Evolutionary conservation across 208 protist genomes (phyloP), one percentile per base, ranked within the genome.

Genomic region (Trypanosoma boissoni): DNA sequence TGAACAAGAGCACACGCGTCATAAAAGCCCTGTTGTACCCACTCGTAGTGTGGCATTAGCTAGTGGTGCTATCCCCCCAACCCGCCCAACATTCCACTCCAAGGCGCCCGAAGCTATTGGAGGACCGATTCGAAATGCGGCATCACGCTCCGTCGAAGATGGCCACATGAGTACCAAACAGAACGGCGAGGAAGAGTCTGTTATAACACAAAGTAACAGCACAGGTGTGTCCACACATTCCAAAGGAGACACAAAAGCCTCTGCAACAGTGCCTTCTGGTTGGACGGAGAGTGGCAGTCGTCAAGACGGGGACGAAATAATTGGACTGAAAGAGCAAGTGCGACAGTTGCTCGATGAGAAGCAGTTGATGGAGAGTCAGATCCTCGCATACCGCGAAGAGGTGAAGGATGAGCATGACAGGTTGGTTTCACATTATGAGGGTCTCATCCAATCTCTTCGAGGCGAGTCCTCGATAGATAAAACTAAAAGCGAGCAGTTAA

Each of bases 341-440:
- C 58, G 29, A 7, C 16, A 20, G 26, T 28, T 80, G 10, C 59
- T 73, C 29, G 59, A 29, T 21, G 68, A 74, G 12, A 81, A 80
- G 37, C 29, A 29, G 9, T 59, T 76, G 12, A 45, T 82, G 49
- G 28, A 64, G n/a, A 10, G 5, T 7, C 62, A 68, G 12, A 57
- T 83, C 3, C 18, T 44, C 14, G 32, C 3, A 1, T 88, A 85
- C 46, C 61, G 82, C 45, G 67, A 71, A 16, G 54, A 88, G 41
- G 75, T 78, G 43, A 60, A 54, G 3, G 42, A 26, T 2, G 24
- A 54, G 3, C 74, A 80, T 39, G 69, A 79, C 28, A 50, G 74
- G 36, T 78, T 62, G 0, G 72, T 85, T 1, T 51, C 44, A 18
- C 78, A 83, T 58, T 88, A 84, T 49, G 76, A 84, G 50, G 37